A percentile compares a stretch with the other conserved stretches of the same genome.
Evolutionary conservation across 768 basidiomycete species (phyloP).

Genomic region (Mycena polygramma): DNA sequence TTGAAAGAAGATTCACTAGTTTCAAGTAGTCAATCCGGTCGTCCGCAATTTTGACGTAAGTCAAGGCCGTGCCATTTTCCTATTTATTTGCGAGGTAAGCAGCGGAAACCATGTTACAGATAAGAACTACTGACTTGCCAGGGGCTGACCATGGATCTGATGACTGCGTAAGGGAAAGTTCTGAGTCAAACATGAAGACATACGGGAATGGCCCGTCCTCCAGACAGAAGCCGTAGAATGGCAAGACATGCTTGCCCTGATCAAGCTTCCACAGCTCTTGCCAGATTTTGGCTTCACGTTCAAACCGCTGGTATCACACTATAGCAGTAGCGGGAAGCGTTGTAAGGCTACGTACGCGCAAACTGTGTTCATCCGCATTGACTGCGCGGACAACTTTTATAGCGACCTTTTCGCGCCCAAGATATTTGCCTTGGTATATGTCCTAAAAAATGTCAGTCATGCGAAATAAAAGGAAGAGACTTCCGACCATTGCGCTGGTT

Average conservation of each 20-base stretch:
- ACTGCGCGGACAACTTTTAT: conserved; percentile 70
- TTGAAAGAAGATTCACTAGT: conserved; percentile 50
- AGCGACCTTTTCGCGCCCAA: conserved; percentile 66
- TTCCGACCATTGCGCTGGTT: conserved; percentile 59
- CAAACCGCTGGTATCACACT: conserved; percentile 57
- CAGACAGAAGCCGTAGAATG: conserved; percentile 70
- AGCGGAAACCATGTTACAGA: background rate
- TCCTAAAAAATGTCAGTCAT: conserved; percentile 19
- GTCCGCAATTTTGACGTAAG: conserved; percentile 59
- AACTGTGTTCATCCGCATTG: conserved; percentile 58
- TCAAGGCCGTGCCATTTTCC: conserved; percentile 61
- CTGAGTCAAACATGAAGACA: conserved; percentile 30
- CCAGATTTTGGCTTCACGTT: conserved; percentile 69
- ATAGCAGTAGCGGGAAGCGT: background rate
- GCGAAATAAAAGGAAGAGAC: conserved; percentile 45
- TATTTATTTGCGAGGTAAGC: conserved; percentile 8
- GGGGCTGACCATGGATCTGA: conserved; percentile 69
- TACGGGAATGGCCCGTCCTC: conserved; percentile 71
- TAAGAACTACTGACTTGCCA: conserved; percentile 54
- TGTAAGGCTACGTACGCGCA: conserved; percentile 50
- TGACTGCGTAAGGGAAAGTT: conserved; percentile 10
- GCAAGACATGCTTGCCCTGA: conserved; percentile 64
- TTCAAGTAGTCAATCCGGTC: conserved; percentile 54
- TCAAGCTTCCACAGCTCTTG: conserved; percentile 65
- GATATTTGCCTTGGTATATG: conserved; percentile 62